phyloP scores from a whole-genome alignment of 106 monocot species.

The Chionographis japonica region DNA sequence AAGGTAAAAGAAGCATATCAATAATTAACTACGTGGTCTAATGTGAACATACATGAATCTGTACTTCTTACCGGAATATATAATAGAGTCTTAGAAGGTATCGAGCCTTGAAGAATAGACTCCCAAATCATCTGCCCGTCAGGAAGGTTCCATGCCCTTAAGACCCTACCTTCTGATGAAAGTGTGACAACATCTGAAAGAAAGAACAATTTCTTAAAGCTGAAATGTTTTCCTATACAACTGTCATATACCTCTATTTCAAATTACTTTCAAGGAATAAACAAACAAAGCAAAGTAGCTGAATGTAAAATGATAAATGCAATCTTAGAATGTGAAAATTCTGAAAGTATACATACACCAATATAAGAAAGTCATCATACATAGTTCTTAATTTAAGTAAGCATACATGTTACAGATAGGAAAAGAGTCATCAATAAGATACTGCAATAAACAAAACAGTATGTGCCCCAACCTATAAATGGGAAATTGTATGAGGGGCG shows the following conservation, averaged over 20 bases:
- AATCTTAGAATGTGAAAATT: no score
- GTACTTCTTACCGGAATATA: conserved; percentile 60
- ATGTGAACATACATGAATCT: neutral
- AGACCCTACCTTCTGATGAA: conserved; percentile 72
- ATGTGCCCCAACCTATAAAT: no score
- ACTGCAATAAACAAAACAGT: no score
- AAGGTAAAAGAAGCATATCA: no score
- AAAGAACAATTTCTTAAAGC: conserved; percentile 9
- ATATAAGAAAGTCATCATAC: no score
- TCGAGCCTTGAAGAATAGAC: conserved; percentile 50
- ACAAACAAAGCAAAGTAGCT: neutral
- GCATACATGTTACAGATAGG: no score
- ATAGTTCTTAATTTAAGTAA: no score
- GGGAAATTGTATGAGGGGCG: no score
- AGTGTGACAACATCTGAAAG: conserved; percentile 85
- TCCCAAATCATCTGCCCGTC: conserved; percentile 99
- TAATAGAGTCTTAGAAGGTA: conserved; percentile 50
- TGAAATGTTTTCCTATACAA: neutral
- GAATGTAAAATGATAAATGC: neutral
- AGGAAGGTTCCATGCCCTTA: conserved; percentile 99
- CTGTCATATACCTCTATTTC: neutral
- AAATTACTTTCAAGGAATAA: neutral
- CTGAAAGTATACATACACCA: no score
- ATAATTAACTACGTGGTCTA: neutral
- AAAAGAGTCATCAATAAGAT: no score